Evolutionary conservation across 2,329 filamentous ascomycete genomes (phyloP).

Genomic region (Leptographium procerum): DNA sequence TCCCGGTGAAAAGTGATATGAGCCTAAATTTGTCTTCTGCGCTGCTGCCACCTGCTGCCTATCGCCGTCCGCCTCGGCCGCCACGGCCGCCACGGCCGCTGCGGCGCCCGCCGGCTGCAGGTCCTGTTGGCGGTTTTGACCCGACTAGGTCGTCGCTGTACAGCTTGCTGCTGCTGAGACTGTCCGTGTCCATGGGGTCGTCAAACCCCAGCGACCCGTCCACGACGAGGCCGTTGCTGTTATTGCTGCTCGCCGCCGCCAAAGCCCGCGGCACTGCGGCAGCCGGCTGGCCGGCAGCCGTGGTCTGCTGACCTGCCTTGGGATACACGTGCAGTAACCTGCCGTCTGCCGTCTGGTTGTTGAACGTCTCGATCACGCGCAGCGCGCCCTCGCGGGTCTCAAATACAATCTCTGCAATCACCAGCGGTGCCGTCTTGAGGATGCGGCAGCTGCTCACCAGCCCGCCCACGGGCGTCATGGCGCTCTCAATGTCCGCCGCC

Average conservation of each 20-base stretch:
- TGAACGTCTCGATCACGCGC: conserved; percentile 62
- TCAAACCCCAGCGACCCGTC: conserved; percentile 45
- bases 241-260: conserved; percentile 19
- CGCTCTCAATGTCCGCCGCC: conserved; percentile 70
- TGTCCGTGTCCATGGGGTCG: conserved; percentile 32
- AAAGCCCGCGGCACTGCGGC: conserved; percentile 20
- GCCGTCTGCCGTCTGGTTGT: conserved; percentile 71
- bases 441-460: conserved; percentile 56
- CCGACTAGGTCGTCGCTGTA: conserved; percentile 36
- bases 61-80: not conserved
- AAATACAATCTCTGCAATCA: conserved; percentile 70
- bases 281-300: conserved; percentile 16
- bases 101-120: conserved; percentile 1
- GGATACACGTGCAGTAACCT: conserved; percentile 60
- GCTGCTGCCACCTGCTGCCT: not conserved
- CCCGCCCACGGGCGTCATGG: conserved; percentile 65
- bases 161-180: conserved; percentile 20
- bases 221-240: conserved; percentile 29
- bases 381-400: conserved; percentile 62
- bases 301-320: conserved; percentile 33
- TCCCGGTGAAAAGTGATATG: not conserved
- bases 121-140: not conserved
- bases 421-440: conserved; percentile 54
- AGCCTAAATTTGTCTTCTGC: not conserved
- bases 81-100: conserved; percentile 6